Evolutionary conservation across 169 alveolate species (phyloP).

Genomic region (Plasmodium malariae): DNA sequence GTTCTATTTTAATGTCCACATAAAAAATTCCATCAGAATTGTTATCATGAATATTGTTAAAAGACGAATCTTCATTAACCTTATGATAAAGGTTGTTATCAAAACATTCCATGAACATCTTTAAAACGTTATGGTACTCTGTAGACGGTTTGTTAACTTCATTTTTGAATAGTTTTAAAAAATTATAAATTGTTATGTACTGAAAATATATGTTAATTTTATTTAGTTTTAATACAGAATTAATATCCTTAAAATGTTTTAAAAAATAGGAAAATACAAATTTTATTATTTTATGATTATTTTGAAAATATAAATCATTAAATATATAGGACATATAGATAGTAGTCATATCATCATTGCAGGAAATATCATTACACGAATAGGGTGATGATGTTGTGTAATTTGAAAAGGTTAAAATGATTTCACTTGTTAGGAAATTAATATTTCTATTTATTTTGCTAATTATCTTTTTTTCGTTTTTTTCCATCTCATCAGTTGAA

Average conservation of each 20-base stretch:
- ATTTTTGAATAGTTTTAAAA: conserved; percentile 50
- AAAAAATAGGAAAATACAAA: conserved; percentile 23
- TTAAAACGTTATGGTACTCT: conserved; percentile 9
- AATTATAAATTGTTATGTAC: conserved; percentile 67
- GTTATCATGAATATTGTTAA: not conserved
- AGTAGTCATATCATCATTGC: not conserved
- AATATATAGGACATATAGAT: conserved; percentile 46
- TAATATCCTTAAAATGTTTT: conserved; percentile 8
- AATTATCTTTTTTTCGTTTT: conserved; percentile 6
- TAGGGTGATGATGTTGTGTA: not conserved
- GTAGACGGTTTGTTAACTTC: conserved; percentile 35
- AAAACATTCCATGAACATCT: conserved; percentile 22
- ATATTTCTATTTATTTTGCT: conserved; percentile 42
- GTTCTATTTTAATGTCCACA: no score
- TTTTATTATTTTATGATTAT: conserved; percentile 37
- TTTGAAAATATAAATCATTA: conserved; percentile 67
- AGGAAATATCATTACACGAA: not conserved
- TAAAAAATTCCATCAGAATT: no score
- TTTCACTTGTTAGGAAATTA: conserved; percentile 21
- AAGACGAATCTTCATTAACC: not conserved
- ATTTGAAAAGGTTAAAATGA: conserved; percentile 22
- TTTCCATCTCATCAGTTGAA: not conserved
- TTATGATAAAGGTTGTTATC: conserved; percentile 18
- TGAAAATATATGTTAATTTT: conserved; percentile 36
- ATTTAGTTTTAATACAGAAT: conserved; percentile 2